phyloP scores from a whole-genome alignment of 306 rosid species.

The Canavalia gladiata region DNA sequence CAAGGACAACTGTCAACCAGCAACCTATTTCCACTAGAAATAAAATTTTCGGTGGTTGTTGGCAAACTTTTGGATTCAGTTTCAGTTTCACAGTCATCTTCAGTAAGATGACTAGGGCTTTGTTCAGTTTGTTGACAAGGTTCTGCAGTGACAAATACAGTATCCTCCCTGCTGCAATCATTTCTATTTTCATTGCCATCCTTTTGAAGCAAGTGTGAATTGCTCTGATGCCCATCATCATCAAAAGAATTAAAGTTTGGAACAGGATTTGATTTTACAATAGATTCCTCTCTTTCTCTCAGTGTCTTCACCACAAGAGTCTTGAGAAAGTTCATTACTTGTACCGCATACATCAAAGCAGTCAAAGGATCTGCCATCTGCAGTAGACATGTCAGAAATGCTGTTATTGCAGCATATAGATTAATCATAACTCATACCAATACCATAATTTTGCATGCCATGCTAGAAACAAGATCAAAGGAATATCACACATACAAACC shows the following conservation, averaged over 20 bases:
- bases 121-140: conserved; percentile 60
- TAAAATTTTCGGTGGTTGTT: conserved; percentile 56
- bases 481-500: conserved; percentile 4
- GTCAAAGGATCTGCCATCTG: conserved; percentile 99
- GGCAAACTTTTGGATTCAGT: conserved; percentile 57
- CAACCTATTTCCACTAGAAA: conserved; percentile 62
- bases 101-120: conserved; percentile 52
- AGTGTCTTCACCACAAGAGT: conserved; percentile 81
- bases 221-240: conserved; percentile 73
- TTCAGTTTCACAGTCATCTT: conserved; percentile 52
- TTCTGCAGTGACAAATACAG: conserved; percentile 56
- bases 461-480: not conserved
- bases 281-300: conserved; percentile 79
- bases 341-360: conserved; percentile 97
- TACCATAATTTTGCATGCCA: conserved; percentile 22
- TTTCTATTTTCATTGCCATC: conserved; percentile 53
- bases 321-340: conserved; percentile 97
- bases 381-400: conserved; percentile 32
- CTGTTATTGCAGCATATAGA: conserved; percentile 31
- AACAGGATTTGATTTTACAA: conserved; percentile 64
- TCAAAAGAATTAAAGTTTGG: conserved; percentile 69
- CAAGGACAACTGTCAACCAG: conserved; percentile 75
- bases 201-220: conserved; percentile 56
- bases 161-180: conserved; percentile 57
- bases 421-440: conserved; percentile 32